Evolutionary conservation across 352 stramenopile species (phyloP).

Genomic region (Plasmopara halstedii): DNA sequence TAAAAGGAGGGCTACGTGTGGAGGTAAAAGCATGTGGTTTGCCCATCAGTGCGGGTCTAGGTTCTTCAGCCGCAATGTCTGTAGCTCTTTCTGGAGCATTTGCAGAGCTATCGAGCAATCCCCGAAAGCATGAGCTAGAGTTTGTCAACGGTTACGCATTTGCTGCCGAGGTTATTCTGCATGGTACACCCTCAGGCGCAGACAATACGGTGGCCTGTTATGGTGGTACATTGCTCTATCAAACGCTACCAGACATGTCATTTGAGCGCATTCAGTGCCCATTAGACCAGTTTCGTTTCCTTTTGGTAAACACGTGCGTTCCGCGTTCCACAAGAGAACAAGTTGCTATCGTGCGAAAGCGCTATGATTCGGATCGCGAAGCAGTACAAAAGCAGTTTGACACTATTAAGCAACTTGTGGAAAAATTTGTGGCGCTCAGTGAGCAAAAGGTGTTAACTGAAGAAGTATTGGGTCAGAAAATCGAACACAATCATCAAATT

Average conservation of each 20-base stretch:
- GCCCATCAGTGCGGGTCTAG: conserved; percentile 85
- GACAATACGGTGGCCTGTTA: conserved; percentile 90
- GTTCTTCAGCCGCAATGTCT: conserved; percentile 86
- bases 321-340: conserved; percentile 82
- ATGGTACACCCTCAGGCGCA: conserved; percentile 86
- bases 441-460: conserved; percentile 35
- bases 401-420: conserved; percentile 69
- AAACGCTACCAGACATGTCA: conserved; percentile 37
- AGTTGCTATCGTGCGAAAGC: conserved; percentile 63
- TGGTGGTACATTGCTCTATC: conserved; percentile 80
- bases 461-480: conserved; percentile 31
- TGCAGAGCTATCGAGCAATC: conserved; percentile 24
- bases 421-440: conserved; percentile 44
- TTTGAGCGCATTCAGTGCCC: conserved; percentile 42
- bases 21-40: conserved; percentile 44
- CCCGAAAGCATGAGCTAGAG: conserved; percentile 22
- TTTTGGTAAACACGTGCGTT: conserved; percentile 89
- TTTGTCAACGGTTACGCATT: conserved; percentile 85
- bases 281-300: conserved; percentile 68
- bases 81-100: conserved; percentile 74
- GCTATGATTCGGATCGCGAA: conserved; percentile 43
- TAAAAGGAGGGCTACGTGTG: conserved; percentile 30
- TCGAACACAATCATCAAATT: conserved; percentile 71
- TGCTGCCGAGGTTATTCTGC: conserved; percentile 83
- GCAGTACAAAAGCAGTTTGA: conserved; percentile 56